phyloP scores from a whole-genome alignment of 2,329 filamentous ascomycete genomes.

The Sporothrix variecibatus region DNA sequence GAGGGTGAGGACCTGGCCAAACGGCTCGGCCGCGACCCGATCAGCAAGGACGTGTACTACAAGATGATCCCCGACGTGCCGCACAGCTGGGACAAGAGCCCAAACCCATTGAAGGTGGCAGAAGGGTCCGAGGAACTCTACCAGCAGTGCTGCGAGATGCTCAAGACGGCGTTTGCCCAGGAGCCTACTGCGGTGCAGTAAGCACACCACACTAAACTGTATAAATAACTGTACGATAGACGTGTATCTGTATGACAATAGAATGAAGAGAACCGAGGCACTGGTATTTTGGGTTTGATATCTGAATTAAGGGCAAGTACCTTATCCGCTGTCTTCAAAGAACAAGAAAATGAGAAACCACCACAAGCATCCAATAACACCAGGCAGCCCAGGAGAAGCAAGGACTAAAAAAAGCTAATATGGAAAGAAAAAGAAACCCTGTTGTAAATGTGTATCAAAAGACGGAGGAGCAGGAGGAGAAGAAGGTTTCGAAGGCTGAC shows the following conservation, averaged over 20 bases:
- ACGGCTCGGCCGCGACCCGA: conserved; percentile 45
- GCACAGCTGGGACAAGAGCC: conserved; percentile 68
- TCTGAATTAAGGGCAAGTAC: background rate
- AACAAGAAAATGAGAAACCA: background rate
- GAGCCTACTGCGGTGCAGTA: background rate
- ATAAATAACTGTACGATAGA: background rate
- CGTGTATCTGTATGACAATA: background rate
- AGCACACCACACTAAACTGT: background rate
- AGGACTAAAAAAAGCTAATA: background rate
- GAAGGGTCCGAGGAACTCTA: conserved; percentile 57
- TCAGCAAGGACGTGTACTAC: conserved; percentile 60
- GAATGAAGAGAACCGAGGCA: background rate
- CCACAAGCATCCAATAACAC: background rate
- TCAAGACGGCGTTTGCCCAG: conserved; percentile 10
- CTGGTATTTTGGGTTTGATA: background rate
- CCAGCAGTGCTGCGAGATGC: conserved; percentile 48
- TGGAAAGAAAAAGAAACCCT: background rate
- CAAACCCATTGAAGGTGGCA: conserved; percentile 58
- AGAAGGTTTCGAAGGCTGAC: background rate
- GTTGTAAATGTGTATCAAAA: background rate
- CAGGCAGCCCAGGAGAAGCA: background rate
- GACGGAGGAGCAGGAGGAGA: background rate
- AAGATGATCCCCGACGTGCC: conserved; percentile 59
- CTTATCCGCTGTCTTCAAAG: background rate
- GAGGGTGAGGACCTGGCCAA: conserved; percentile 33